Base-by-base conservation (phyloP, 202 grass and related monocot genomes). In the Saccharum hybrid region DNA sequence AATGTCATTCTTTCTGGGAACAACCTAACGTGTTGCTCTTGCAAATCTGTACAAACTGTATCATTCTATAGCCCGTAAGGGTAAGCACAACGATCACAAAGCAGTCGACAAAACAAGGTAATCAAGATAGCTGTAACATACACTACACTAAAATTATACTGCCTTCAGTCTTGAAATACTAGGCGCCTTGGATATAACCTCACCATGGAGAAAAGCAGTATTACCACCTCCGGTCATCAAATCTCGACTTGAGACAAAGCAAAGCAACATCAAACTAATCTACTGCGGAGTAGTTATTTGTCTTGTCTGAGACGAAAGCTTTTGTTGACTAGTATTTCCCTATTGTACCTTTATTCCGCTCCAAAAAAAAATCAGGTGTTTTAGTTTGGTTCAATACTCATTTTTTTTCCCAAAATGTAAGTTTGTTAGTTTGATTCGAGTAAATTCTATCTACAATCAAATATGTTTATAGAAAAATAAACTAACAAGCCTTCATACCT, bases 41-140 rank as follows among this genome's bases (percentile, higher is more conserved):
- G 68, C 70, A 86, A 83, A 79, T 64, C 12, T 75, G 41, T 56
- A 75, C 23, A 83, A 23, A 76, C 65, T 70, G 23, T 74, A 72
- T 67, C 61, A 52, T 57, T 79, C n/a, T 86, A 86, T 82, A 71
- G 63, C 65, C 65, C 21, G 10, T 43, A 66, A 71, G 54, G 49
- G 30, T 67, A 74, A 42, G 46, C 38, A 66, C 16, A 78, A 16
- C 15, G 64, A 76, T 7, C 62, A 64, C 21, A 15, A 65, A 81
- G 1, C 61, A 71, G 63, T 62, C 2, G 6, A 63, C 68, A 77
- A 46, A 57, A 43, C 38, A 84, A 42, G 13, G 34, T 68, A 70
- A 54, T 11, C 51, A 56, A 23, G 52, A 61, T 26, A 61, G 2
- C 21, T 61, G 21, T 61, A 61, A 61, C 21, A 61, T 26, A 61